These are phyloP conservation scores for Sporothrix protearum DNA, from an alignment of 2,329 filamentous ascomycete species.

Conservation along the genomic window DNA sequence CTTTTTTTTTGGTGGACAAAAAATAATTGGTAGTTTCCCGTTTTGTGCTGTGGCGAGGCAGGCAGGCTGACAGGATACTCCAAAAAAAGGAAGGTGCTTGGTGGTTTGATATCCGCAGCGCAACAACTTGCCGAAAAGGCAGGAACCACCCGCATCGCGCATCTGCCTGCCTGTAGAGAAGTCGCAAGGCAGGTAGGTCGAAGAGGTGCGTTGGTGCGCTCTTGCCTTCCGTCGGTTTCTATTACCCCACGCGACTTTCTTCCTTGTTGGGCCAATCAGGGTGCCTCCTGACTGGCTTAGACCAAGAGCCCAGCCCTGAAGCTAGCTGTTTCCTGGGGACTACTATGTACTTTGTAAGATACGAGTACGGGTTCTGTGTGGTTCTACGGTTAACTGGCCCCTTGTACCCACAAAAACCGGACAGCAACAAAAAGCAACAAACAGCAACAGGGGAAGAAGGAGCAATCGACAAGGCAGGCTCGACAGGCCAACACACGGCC, in stretches of 20 bases:
- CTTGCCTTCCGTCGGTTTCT: constrained; percentile 27
- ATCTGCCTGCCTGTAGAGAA: neutral
- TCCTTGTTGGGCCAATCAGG: constrained; percentile 26
- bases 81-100: neutral
- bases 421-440: neutral
- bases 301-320: neutral
- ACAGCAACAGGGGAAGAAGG: neutral
- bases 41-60: neutral
- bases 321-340: neutral
- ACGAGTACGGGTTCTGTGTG: neutral
- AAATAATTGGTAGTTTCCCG: neutral
- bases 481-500: neutral
- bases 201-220: constrained; percentile 5
- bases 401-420: constrained; percentile 16
- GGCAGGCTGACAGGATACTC: neutral
- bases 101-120: constrained; percentile 5
- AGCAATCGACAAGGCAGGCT: neutral
- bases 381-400: constrained; percentile 12
- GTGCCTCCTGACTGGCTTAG: neutral
- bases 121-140: no score
- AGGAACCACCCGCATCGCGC: constrained; percentile 2
- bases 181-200: neutral
- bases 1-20: neutral
- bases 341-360: no score
- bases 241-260: constrained; percentile 27